A percentile compares a stretch with the other conserved stretches of the same genome.
phyloP scores from a whole-genome alignment of 805 yeast species.

The Ogataea philodendri region DNA sequence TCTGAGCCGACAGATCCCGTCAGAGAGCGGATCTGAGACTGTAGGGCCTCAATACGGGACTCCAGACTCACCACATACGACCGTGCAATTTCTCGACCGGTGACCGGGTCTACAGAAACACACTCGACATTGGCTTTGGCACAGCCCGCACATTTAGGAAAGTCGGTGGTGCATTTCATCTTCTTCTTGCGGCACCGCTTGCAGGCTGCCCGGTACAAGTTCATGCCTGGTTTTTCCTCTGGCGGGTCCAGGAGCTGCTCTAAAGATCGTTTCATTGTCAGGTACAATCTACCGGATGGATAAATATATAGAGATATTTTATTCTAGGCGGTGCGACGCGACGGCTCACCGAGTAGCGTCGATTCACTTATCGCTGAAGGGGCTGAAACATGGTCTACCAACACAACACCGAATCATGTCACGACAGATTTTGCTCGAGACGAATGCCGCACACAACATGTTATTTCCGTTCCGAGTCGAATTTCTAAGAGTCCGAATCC shows the following conservation, averaged over 20 bases:
- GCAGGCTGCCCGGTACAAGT: constrained; percentile 50
- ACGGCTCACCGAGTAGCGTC: too few species aligned
- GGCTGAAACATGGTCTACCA: too few species aligned
- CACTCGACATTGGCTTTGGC: constrained; percentile 67
- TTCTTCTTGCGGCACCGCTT: constrained; percentile 73
- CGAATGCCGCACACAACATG: too few species aligned
- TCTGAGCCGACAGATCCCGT: constrained; percentile 29
- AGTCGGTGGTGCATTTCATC: constrained; percentile 63
- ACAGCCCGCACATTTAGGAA: constrained; percentile 67
- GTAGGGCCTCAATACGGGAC: constrained; percentile 56
- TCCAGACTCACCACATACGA: constrained; percentile 74
- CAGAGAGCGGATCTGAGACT: constrained; percentile 42
- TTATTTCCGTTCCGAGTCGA: too few species aligned
- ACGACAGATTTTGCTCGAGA: too few species aligned
- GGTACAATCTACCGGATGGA: too few species aligned
- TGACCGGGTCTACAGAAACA: constrained; percentile 81
- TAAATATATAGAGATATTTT: neutral
- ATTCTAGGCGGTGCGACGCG: too few species aligned
- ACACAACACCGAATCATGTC: too few species aligned
- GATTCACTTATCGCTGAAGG: too few species aligned
- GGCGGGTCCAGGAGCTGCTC: constrained; percentile 8
- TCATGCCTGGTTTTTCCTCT: constrained; percentile 7
- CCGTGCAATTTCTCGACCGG: constrained; percentile 83
- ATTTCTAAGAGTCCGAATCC: too few species aligned
- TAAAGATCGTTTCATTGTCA: constrained; percentile 9